Base-by-base conservation (phyloP, 805 yeast genomes). In the Priceomyces carsonii region DNA sequence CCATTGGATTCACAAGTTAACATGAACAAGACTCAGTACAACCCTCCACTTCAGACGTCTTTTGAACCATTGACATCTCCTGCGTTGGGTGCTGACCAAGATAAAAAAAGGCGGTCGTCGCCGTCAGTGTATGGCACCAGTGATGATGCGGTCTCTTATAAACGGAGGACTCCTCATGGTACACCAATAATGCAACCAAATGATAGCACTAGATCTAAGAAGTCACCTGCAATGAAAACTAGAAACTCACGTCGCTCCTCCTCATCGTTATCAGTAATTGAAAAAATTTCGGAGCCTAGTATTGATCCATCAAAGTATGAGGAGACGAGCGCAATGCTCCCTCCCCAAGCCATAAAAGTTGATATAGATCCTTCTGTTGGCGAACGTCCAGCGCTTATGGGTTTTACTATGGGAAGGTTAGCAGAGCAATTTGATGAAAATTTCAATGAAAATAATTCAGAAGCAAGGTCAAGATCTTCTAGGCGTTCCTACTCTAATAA, bases 61-160 rank as follows among this genome's bases (percentile, higher is more conserved):
- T 66, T 67, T 42, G 71, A 65, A 48, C 74, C 89, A 0, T 63
- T 82, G 47, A 78, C 88, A 3, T 80, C 86, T 0, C 89, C 89
- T 0, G 86, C 86, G 3, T 55, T 82, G 38, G 75, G 69, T 40
- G 85, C 77, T 38, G 55, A 55, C 32, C 12, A 36, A 21, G 59
- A 51, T 30, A 18, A 15, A 14, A 52, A 53, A 38, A 51, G 71
- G 27, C 50, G 69, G 21, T 44, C 66, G 3, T 55, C 69, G n/a
- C 54, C 61, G 23, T 47, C 63, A 15, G 48, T 59, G 7, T 63
- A 54, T 42, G 65, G 51, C 2, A 49, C 62, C 3, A 45, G 48
- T n/a, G 61, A 56, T 15, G 60, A 57, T 20, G 32, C 21, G 13
- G 25, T 20, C 2, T 16, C 42, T 9, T 53, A 57, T 32, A 68